Evolutionary conservation across 129 eudicot species (phyloP), one percentile per base, ranked within the genome.

Genomic region (Saposhnikovia divaricata): DNA sequence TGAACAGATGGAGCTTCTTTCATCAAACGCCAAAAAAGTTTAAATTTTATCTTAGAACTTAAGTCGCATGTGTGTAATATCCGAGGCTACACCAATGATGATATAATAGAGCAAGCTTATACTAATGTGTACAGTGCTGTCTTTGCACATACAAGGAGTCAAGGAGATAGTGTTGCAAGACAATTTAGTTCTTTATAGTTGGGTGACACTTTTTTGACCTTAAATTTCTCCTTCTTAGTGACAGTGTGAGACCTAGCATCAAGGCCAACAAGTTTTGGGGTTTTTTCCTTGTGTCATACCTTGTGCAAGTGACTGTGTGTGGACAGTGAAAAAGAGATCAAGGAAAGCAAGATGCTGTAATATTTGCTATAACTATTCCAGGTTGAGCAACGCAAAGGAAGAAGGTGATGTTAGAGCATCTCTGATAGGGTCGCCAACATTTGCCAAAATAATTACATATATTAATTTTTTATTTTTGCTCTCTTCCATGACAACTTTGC

Each of bases 1-100:
- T 1, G 66, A 75, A 42, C 86, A 83, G 80, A 84, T 80, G 86
- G 81, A 74, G 57, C 86, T 84, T 75, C 76, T 80, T n/a, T 74
- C 74, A 14, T 79, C 86, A 44, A 79, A 84, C 15, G 34, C 31
- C 13, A 75, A 84, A 19, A 23, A 59, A 66, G 74, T 51, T 68
- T 84, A 25, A 63, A 59, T 59, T 21, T 53, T 53, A 21, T 53
- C 0, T 53, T 53, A 19, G 25, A 53, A 19, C 25, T 53, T 21
- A 53, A 53, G 21, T 53, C 9, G 25, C 18, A 53, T 4, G 27
- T 53, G 63, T 53, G 63, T 18, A 5, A 5, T 53, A 19, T 53
- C 25, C 18, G 63, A 53, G 63, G 63, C 27, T 19, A 53, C 63
- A 53, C 63, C 25, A 19, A 21, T 53, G 63, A 53, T 53, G 63